A percentile compares a stretch with the other conserved stretches of the same genome.
These are phyloP conservation scores for Alternaria arbusti DNA, from an alignment of 2,329 filamentous ascomycete species.

Conservation along the genomic window DNA sequence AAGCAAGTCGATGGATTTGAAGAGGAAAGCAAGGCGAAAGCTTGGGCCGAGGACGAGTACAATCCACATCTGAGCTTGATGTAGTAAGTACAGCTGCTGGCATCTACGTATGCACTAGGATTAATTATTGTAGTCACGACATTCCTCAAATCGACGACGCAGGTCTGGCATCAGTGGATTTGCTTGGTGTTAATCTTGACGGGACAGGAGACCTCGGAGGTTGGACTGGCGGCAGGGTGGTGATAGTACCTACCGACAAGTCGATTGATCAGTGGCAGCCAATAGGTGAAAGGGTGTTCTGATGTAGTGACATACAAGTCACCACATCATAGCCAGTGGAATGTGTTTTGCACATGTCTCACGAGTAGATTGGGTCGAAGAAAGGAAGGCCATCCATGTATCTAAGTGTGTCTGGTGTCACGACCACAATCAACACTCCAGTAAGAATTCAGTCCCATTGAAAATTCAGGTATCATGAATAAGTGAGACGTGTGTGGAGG, in stretches of 20 bases:
- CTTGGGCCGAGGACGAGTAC: slow-evolving; percentile 44
- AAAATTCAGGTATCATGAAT: neutral
- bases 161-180: slow-evolving; percentile 29
- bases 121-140: slow-evolving; percentile 28
- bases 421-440: neutral
- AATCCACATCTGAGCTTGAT: slow-evolving; percentile 51
- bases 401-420: neutral
- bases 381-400: neutral
- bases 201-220: slow-evolving; percentile 30
- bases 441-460: neutral
- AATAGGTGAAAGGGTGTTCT: slow-evolving; percentile 41
- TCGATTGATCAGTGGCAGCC: slow-evolving; percentile 47
- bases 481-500: neutral
- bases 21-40: slow-evolving; percentile 27
- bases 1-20: slow-evolving; percentile 31
- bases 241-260: slow-evolving; percentile 49
- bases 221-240: slow-evolving; percentile 47
- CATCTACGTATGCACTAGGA: slow-evolving; percentile 16
- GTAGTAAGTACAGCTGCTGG: slow-evolving; percentile 43
- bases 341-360: neutral
- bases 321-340: neutral
- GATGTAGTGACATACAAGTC: neutral
- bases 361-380: neutral
- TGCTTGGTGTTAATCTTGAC: slow-evolving; percentile 31
- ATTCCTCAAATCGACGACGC: slow-evolving; percentile 29